Percentiles rank a stretch among this genome's conserved stretches.
These are phyloP conservation scores for Cercospora berteroae DNA, from an alignment of 2,329 filamentous ascomycete genomes.

Conservation along the genomic window DNA sequence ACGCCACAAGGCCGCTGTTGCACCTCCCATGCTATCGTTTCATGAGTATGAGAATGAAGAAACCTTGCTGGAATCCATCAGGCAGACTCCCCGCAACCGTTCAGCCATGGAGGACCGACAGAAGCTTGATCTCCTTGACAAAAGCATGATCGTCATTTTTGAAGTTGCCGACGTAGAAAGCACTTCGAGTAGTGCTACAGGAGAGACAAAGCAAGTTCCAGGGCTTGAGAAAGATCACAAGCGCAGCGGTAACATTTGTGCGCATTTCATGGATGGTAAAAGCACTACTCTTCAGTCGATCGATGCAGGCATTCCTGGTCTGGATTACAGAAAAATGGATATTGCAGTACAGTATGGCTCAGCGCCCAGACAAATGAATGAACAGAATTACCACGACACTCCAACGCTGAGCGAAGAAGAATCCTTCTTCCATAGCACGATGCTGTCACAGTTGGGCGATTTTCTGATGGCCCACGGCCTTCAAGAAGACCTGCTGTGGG, in stretches of 20 bases:
- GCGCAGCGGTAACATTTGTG: neutral
- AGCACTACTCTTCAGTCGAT: neutral
- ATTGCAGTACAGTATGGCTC: neutral
- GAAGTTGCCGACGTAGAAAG: neutral
- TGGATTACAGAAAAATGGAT: neutral
- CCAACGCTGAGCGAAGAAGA: neutral
- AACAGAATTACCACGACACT: neutral
- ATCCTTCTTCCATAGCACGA: neutral
- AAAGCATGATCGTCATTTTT: neutral
- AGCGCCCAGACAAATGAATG: neutral
- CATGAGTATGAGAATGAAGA: neutral
- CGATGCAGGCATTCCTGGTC: neutral
- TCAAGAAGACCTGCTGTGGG: neutral
- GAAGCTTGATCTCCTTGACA: neutral
- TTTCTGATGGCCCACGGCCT: neutral
- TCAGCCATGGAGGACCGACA: neutral
- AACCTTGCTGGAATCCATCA: neutral
- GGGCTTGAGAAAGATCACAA: neutral
- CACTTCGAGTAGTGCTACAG: neutral
- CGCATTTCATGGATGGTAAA: neutral
- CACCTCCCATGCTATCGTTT: neutral
- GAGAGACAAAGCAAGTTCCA: neutral
- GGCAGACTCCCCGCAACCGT: neutral
- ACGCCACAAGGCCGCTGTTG: neutral
- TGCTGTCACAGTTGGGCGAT: neutral